Conservation (phyloP, 371 early-diverging fungal genomes). For the Apophysomyces ossiformis region DNA sequence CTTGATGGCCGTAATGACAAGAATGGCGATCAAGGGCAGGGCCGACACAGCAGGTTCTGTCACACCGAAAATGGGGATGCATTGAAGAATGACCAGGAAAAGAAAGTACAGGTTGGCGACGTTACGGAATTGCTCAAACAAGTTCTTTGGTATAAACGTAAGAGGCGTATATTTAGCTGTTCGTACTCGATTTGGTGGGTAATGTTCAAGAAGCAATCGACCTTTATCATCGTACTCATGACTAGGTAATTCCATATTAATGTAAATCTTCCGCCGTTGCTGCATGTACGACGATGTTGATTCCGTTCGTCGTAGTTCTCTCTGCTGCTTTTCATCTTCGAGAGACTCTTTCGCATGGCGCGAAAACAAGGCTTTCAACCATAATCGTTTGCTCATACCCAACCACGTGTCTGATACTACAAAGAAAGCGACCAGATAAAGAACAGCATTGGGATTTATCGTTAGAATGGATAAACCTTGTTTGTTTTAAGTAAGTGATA, state of each 20-base stretch:
- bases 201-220: slow-evolving; percentile 23
- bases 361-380: slow-evolving; percentile 21
- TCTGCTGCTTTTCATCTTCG: slow-evolving; percentile 20
- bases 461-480: neutral
- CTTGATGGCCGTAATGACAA: slow-evolving; percentile 84
- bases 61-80: slow-evolving; percentile 75
- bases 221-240: slow-evolving; percentile 42
- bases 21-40: slow-evolving; percentile 81
- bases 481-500: neutral
- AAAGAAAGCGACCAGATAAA: neutral
- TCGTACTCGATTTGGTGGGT: slow-evolving; percentile 67
- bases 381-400: slow-evolving; percentile 15
- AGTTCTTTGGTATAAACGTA: slow-evolving; percentile 86
- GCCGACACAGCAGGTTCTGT: slow-evolving; percentile 81
- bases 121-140: slow-evolving; percentile 89
- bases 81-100: slow-evolving; percentile 78
- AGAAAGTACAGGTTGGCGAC: slow-evolving; percentile 95
- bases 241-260: slow-evolving; percentile 43
- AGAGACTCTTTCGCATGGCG: slow-evolving; percentile 19
- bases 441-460: neutral
- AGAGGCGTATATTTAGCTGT: slow-evolving; percentile 87
- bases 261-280: slow-evolving; percentile 41
- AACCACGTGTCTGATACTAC: slow-evolving; percentile 4
- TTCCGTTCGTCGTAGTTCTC: slow-evolving; percentile 34
- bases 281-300: slow-evolving; percentile 52